Conservation (phyloP, 1,284 basidiomycete genomes). For the Naganishia sp. region DNA sequence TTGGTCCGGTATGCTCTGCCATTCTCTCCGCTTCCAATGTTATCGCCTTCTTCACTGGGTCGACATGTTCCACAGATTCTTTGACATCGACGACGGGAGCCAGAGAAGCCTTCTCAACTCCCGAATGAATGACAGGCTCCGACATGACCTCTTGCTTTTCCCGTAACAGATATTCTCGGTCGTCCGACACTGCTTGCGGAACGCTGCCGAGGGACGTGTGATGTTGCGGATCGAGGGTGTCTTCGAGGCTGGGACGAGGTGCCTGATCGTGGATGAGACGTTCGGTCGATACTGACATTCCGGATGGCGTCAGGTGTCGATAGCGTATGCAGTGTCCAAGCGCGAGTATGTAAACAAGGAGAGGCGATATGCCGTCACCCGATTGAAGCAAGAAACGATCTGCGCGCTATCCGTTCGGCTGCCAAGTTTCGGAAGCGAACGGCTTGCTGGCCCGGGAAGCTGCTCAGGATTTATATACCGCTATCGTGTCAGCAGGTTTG, state of each 20-base stretch:
- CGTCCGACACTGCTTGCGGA: not conserved
- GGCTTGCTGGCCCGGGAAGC: not conserved
- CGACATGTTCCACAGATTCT: conserved; percentile 13
- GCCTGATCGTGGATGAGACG: conserved; percentile 9
- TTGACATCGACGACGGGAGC: conserved; percentile 15
- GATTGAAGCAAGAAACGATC: not conserved
- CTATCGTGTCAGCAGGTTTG: not conserved
- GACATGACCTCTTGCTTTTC: conserved; percentile 16
- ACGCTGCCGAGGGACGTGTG: not conserved
- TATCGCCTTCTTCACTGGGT: not conserved
- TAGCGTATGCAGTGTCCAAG: not conserved
- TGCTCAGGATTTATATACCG: not conserved
- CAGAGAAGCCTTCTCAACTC: conserved; percentile 3
- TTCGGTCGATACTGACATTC: conserved; percentile 22
- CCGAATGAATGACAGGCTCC: not conserved
- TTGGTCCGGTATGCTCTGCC: conserved; percentile 1
- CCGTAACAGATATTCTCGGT: not conserved
- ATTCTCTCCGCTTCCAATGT: conserved; percentile 13
- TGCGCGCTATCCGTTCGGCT: not conserved
- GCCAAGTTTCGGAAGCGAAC: conserved; percentile 11
- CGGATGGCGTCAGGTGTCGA: not conserved
- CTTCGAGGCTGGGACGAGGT: not conserved
- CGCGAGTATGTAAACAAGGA: not conserved
- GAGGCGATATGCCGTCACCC: not conserved
- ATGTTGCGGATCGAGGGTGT: not conserved